Evolutionary conservation across 1,284 basidiomycete genomes (phyloP), one percentile per base, ranked within the genome.

Genomic region (Cryptococcus jaspeensis): DNA sequence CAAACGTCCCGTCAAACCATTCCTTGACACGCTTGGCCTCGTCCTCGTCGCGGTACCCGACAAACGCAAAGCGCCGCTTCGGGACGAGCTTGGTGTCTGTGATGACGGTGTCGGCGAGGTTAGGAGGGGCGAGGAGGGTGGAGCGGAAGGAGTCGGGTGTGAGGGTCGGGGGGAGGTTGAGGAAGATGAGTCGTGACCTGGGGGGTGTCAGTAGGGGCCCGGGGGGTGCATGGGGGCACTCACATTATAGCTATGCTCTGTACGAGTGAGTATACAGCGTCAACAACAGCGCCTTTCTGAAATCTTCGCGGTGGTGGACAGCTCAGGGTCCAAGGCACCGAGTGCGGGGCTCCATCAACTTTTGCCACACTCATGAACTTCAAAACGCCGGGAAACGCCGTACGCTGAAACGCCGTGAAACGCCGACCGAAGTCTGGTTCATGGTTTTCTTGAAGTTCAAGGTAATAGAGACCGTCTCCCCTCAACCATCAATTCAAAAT

Each of bases 11-110:
- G 73, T 96, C 85, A 67, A 92, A 96, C 87, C 89, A 98, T 45
- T 87, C 83, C 72, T 84, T 84, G 0, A 90, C 92, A 15, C 82
- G 82, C 12, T 79, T 61, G 0, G 95, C 95, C 63, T 97, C 90
- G 12, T 83, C 80, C 38, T 88, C 83, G 0, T 85, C 84, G 75
- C 89, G 91, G 81, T 87, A 98, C 0, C 95, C 95, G 7, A 97
- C 83, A 72, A 98, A 99, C 0, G 89, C 95, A 71, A 99, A 95
- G 37, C 90, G 82, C 5, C 95, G 83, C 70, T 89, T 90, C 32
- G 83, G 80, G 8, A 93, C 86, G 53, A 98, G 83, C 75, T 90
- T 90, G 52, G 88, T 83, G 78, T 98, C 95, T 5, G 95, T 99
- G 56, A 97, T 83, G 12, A 54, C 61, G 37, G 74, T 68, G 28